These are phyloP conservation scores for Chaetomium strumarium DNA, from an alignment of 2,329 filamentous ascomycete genomes.

Conservation along the genomic window DNA sequence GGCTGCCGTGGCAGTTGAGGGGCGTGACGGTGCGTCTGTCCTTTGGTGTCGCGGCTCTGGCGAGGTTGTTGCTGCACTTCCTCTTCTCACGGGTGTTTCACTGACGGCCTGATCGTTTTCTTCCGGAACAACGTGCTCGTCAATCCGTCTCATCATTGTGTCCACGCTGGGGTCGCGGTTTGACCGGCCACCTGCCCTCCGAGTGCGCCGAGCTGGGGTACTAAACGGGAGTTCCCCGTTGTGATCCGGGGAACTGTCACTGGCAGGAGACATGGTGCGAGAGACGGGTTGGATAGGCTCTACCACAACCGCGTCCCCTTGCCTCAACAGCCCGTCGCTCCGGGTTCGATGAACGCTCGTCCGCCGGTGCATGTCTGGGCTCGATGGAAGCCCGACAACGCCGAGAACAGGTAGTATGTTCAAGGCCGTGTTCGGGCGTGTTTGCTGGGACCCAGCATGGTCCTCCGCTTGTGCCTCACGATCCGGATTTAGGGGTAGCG, in stretches of 20 bases:
- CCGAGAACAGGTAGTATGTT: constrained; percentile 5
- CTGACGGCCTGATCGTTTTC: neutral
- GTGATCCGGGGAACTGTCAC: constrained; percentile 18
- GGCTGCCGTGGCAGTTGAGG: neutral
- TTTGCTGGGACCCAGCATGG: neutral
- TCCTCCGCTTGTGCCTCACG: neutral
- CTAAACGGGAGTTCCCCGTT: constrained; percentile 13
- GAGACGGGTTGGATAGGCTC: constrained; percentile 4
- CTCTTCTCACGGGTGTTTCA: neutral
- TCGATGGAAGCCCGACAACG: constrained; percentile 15
- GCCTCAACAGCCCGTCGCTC: constrained; percentile 6
- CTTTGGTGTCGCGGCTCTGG: neutral
- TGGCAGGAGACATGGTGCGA: neutral
- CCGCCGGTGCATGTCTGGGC: constrained; percentile 19
- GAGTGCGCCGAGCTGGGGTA: neutral
- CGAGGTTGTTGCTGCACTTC: neutral
- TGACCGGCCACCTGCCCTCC: constrained; percentile 6
- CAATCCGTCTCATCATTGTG: constrained; percentile 18
- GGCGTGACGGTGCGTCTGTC: neutral
- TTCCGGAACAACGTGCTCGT: constrained; percentile 11
- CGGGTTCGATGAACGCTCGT: constrained; percentile 7
- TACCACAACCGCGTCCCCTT: neutral
- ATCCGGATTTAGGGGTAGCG: neutral
- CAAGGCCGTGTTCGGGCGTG: neutral
- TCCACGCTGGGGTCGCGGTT: constrained; percentile 16